These are phyloP conservation scores for Xylaria acuta DNA, from an alignment of 495 filamentous ascomycete genomes.

Conservation along the genomic window DNA sequence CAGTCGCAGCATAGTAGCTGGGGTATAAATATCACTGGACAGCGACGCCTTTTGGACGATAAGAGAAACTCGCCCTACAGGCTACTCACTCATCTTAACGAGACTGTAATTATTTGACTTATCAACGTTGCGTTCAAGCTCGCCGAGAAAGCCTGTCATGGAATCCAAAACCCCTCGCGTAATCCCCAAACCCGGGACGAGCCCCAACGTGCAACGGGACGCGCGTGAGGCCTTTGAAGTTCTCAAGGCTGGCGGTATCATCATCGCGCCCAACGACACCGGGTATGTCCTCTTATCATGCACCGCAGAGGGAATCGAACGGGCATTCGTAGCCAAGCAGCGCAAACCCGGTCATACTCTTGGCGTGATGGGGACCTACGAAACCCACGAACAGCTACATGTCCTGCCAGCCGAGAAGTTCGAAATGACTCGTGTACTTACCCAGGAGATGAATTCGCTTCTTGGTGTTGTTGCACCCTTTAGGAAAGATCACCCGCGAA, in stretches of 20 bases:
- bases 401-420: slow-evolving; percentile 28
- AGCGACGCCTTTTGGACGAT: background rate
- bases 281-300: slow-evolving; percentile 39
- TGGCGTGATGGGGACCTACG: slow-evolving; percentile 37
- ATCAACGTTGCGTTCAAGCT: background rate
- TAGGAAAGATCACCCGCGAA: background rate
- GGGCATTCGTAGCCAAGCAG: slow-evolving; percentile 34
- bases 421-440: slow-evolving; percentile 37
- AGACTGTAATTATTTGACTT: background rate
- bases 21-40: background rate
- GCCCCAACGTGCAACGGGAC: background rate
- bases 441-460: slow-evolving; percentile 35
- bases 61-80: background rate
- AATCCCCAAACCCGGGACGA: background rate
- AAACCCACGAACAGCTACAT: slow-evolving; percentile 36
- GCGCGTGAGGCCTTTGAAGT: background rate
- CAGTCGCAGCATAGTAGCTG: background rate
- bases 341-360: slow-evolving; percentile 34
- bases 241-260: slow-evolving; percentile 11
- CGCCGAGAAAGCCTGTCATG: background rate
- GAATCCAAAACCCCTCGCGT: background rate
- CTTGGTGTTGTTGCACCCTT: slow-evolving; percentile 21
- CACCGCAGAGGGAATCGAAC: slow-evolving; percentile 29
- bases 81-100: background rate
- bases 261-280: slow-evolving; percentile 35